Conservation (phyloP, 2,329 filamentous ascomycete species). For the Neonectria punicea region DNA sequence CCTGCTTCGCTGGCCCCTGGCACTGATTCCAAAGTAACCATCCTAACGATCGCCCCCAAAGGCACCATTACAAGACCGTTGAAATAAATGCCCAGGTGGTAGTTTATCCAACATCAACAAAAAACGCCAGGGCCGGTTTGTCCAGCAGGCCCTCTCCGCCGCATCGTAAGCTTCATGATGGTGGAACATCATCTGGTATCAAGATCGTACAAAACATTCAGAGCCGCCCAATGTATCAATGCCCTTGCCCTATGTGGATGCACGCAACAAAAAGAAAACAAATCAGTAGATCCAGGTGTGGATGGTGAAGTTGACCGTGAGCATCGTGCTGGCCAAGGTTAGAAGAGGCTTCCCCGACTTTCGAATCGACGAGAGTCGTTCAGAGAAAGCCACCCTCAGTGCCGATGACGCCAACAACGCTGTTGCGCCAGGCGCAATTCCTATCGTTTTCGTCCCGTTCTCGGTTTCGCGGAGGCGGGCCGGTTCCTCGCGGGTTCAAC, state of each 20-base stretch:
- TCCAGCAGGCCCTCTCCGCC: slow-evolving; percentile 30
- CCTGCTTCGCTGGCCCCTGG: neutral
- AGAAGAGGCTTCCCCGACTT: slow-evolving; percentile 3
- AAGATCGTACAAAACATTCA: slow-evolving; percentile 42
- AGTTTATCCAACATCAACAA: slow-evolving; percentile 29
- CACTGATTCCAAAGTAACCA: neutral
- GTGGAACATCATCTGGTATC: slow-evolving; percentile 42
- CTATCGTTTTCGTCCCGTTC: slow-evolving; percentile 54
- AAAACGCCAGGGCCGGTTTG: slow-evolving; percentile 32
- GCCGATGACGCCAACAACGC: slow-evolving; percentile 64
- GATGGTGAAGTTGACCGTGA: slow-evolving; percentile 5
- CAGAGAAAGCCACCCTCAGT: slow-evolving; percentile 66
- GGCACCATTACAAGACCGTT: neutral
- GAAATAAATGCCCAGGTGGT: neutral
- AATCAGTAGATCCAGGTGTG: slow-evolving; percentile 15
- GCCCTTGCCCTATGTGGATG: slow-evolving; percentile 11
- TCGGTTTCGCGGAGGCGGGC: slow-evolving; percentile 46
- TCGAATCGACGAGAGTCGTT: slow-evolving; percentile 32
- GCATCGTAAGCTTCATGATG: slow-evolving; percentile 42
- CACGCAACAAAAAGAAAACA: slow-evolving; percentile 7
- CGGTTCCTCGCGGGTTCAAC: slow-evolving; percentile 55
- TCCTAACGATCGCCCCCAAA: neutral
- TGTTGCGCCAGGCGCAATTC: slow-evolving; percentile 67
- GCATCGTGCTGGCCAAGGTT: neutral
- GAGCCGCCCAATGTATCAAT: slow-evolving; percentile 21